Base-by-base conservation (phyloP, 2,329 filamentous ascomycete genomes). In the Penicillium italicum region DNA sequence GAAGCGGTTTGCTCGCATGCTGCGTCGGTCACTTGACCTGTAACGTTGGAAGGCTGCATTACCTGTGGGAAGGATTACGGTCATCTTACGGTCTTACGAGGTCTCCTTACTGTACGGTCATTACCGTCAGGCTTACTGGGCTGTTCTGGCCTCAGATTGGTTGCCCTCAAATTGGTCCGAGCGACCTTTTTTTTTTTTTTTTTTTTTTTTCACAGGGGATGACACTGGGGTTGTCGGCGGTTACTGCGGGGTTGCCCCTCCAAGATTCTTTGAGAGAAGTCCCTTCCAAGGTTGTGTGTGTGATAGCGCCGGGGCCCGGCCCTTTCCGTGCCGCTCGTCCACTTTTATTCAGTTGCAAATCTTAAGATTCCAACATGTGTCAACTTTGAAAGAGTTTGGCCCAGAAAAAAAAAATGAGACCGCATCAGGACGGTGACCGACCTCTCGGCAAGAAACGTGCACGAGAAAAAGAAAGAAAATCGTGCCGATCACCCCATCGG, bases 1-100 rank as follows among this genome's bases (percentile, higher is more conserved):
- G 57, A 63, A 65, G 67, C 62, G 63, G 66, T 66, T 70, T 70
- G 71, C 73, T 79, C 81, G 82, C 82, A 85, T 85, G 72, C 69
- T 66, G 69, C 78, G 77, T 72, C 74, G 74, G 76, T 85, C 82
- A 85, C 82, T 85, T 85, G 83, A 85, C 80, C 71, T 59, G 62
- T 65, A 60, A 55, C 55, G 34, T 26, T 34, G 53, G 50, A 58
- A 62, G 58, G 11, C 42, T 42, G 31, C 36, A 59, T 64, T 59
- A 67, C 66, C 45, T 10, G 26, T 42, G 22, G 3, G 8, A 24
- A 14, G 56, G 55, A 52, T 61, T 69, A 70, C 60, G 46, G 64
- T 66, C 62, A 69, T 64, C 26, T 59, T 70, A 72, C 70, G 14
- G 50, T 50, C 47, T 45, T 34, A 33, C 34, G 36, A 20, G 28